phyloP scores from a whole-genome alignment of 768 basidiomycete genomes.

The Leucocoprinus birnbaumii region DNA sequence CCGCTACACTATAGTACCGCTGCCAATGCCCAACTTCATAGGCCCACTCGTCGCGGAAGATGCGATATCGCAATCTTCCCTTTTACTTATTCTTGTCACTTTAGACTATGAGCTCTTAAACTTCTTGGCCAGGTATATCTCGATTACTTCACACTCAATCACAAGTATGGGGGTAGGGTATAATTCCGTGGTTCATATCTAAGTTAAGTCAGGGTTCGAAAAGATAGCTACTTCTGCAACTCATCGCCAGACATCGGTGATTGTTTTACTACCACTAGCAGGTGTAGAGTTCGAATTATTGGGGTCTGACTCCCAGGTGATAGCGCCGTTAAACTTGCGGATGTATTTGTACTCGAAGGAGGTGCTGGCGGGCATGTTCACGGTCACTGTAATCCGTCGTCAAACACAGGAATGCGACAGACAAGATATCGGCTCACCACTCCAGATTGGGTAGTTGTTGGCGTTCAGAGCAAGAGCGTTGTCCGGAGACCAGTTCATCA shows the following conservation, averaged over 20 bases:
- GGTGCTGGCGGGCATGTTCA: conserved; percentile 53
- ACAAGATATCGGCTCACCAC: conserved; percentile 40
- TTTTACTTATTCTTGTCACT: too few species aligned
- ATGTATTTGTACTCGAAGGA: conserved; percentile 72
- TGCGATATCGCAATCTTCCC: too few species aligned
- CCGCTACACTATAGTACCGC: conserved; percentile 31
- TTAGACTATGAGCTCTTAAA: too few species aligned
- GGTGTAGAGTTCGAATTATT: conserved; percentile 50
- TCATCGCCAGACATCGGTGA: conserved; percentile 41
- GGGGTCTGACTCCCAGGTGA: conserved; percentile 71
- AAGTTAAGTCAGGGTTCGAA: too few species aligned
- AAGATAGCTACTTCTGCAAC: too few species aligned
- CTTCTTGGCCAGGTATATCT: too few species aligned
- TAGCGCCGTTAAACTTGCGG: conserved; percentile 46
- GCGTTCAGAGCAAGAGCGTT: conserved; percentile 53
- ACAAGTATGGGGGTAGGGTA: too few species aligned
- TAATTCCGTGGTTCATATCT: too few species aligned
- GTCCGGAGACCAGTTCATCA: conserved; percentile 60
- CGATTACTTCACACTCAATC: too few species aligned
- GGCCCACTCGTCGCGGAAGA: background rate
- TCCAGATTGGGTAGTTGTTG: conserved; percentile 65
- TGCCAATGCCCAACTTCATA: background rate
- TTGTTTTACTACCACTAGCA: conserved; percentile 30
- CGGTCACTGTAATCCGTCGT: conserved; percentile 43
- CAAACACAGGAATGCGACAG: background rate